Evolutionary conservation across 2,329 filamentous ascomycete genomes (phyloP).

Genomic region (Sporothrix protearum): DNA sequence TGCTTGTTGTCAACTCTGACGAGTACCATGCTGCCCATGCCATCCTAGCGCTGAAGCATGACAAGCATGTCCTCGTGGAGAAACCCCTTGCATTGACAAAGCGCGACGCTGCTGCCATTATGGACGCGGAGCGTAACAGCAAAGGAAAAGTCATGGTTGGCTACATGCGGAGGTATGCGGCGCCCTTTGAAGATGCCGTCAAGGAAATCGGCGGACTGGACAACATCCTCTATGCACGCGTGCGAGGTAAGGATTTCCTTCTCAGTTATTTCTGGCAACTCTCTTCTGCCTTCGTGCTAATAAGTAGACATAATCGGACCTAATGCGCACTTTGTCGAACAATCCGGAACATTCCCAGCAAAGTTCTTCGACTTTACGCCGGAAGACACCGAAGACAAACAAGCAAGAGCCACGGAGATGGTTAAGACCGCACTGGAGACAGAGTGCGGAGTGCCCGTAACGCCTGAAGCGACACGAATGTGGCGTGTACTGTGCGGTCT

Average conservation of each 20-base stretch:
- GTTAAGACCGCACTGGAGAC: not conserved
- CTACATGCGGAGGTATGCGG: constrained; percentile 59
- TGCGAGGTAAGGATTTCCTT: too few relatives aligned
- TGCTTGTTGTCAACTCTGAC: constrained; percentile 52
- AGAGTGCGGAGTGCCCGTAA: not conserved
- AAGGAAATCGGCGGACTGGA: constrained; percentile 51
- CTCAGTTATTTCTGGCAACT: not conserved
- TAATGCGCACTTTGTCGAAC: not conserved
- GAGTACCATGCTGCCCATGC: constrained; percentile 53
- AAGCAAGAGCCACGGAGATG: not conserved
- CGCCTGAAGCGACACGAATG: not conserved
- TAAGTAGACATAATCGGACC: not conserved
- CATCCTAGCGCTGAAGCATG: constrained; percentile 48
- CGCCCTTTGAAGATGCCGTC: constrained; percentile 51
- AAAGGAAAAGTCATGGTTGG: constrained; percentile 63
- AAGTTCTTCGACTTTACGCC: not conserved
- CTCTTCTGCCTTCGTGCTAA: not conserved
- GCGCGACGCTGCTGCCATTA: too few relatives aligned
- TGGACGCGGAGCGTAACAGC: too few relatives aligned
- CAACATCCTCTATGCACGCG: constrained; percentile 53
- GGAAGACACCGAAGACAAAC: not conserved
- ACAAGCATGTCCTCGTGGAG: constrained; percentile 58
- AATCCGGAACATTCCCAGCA: not conserved
- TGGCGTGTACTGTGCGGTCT: not conserved
- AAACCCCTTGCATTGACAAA: too few relatives aligned